Percentiles rank a stretch among this genome's conserved stretches.
Conservation (phyloP, 805 yeast genomes). For the Saitoella complicata region DNA sequence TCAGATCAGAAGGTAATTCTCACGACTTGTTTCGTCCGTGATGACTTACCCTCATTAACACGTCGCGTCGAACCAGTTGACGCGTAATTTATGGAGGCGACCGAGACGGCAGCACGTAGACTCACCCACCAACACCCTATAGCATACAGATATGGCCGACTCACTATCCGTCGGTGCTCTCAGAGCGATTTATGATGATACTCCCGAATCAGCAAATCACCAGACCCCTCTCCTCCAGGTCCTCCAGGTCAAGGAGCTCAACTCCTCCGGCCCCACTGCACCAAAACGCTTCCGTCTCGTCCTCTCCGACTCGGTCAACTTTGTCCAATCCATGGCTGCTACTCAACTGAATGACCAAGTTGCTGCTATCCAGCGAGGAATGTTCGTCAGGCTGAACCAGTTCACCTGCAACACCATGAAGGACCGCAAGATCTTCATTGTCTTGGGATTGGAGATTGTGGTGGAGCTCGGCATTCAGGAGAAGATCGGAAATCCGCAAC, state of each 20-base stretch:
- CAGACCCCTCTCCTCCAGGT: constrained; percentile 7
- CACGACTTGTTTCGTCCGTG: too few species aligned
- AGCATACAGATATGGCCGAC: too few species aligned
- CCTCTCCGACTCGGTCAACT: constrained; percentile 12
- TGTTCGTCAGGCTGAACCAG: constrained; percentile 7
- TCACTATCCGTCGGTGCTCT: too few species aligned
- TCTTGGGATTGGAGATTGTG: constrained; percentile 7
- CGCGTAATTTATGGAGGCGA: too few species aligned
- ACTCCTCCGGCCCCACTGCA: constrained; percentile 2
- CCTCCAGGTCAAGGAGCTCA: constrained; percentile 9
- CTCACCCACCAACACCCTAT: too few species aligned
- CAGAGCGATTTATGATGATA: too few species aligned
- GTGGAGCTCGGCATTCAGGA: constrained; percentile 8
- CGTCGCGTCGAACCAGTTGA: too few species aligned
- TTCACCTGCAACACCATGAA: constrained; percentile 7
- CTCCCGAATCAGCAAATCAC: too few species aligned
- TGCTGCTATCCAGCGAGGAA: constrained; percentile 5
- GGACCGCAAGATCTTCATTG: constrained; percentile 7
- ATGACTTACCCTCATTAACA: too few species aligned
- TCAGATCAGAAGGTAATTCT: too few species aligned
- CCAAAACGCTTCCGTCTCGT: constrained; percentile 12
- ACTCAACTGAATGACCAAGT: constrained; percentile 3
- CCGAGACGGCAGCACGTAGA: too few species aligned
- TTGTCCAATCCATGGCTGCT: constrained; percentile 9
- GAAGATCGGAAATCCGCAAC: constrained; percentile 10